These are phyloP conservation scores for Beta lomatogona DNA, from an alignment of 179 eudicot genomes.

Conservation along the genomic window DNA sequence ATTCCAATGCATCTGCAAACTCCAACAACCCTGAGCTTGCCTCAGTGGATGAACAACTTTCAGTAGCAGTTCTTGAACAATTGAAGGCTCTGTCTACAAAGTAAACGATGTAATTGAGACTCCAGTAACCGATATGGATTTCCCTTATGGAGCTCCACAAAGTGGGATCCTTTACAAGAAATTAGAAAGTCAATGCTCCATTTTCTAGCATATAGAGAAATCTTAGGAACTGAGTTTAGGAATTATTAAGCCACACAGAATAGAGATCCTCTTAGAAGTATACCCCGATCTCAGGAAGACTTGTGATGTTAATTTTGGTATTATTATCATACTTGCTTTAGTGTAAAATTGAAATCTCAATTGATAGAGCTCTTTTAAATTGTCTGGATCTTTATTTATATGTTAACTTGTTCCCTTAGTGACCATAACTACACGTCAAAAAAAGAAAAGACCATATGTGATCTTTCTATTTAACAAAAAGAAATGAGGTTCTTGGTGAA, in stretches of 20 bases:
- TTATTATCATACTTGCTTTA: neutral
- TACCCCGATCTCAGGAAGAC: neutral
- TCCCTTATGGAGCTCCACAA: neutral
- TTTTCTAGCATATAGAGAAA: slow-evolving; percentile 4
- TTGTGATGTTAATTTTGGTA: neutral
- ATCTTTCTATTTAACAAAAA: too few species aligned
- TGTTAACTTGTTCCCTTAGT: neutral
- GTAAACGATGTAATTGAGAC: slow-evolving; percentile 4
- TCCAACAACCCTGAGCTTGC: neutral
- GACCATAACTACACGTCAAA: too few species aligned
- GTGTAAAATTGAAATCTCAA: slow-evolving; percentile 2
- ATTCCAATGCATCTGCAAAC: slow-evolving; percentile 1
- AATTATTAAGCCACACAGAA: slow-evolving; percentile 1
- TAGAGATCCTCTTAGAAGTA: slow-evolving; percentile 5
- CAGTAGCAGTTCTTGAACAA: neutral
- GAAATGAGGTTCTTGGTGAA: too few species aligned
- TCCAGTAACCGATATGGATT: neutral
- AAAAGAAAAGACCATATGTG: neutral
- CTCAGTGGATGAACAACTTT: neutral
- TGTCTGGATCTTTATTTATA: neutral
- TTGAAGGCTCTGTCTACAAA: neutral
- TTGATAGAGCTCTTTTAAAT: neutral
- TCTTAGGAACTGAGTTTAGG: slow-evolving; percentile 1
- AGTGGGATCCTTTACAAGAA: neutral
- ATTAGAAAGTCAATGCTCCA: slow-evolving; percentile 8